Evolutionary conservation across 345 rosid genomes (phyloP), one percentile per base, ranked within the genome.

Genomic region (Arabidopsis arenosa): DNA sequence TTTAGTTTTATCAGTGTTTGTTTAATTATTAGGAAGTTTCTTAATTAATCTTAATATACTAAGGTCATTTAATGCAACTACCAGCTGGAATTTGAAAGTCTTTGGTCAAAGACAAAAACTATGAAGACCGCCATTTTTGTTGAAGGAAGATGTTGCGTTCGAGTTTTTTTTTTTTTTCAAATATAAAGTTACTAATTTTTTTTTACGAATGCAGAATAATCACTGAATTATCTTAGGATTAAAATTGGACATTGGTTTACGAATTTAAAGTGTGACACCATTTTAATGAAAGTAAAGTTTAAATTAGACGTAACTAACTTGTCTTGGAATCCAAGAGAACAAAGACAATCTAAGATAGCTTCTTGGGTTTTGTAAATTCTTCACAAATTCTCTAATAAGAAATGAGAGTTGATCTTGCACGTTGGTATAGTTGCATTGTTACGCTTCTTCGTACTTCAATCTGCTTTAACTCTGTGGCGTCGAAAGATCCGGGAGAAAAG

Each of bases 381-480:
- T 48, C 53, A 48, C 12, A 48, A 39, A 39, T 28, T 28, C 32
- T 1, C 4, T 28, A 28, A 28, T 28, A 37, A 37, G 57, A 65
- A 53, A 0, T 13, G 17, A 56, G 26, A 58, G 61, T 59, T 39
- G 33, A 67, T 4, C 9, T 39, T 74, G 30, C 32, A 35, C 8
- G 18, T 36, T 59, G 30, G 59, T 14, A 13, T 15, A 49, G 62
- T 60, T 51, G 15, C 58, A 12, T 39, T 14, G 39, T 40, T 17
- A 33, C 65, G 12, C 72, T 58, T 18, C 72, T 58, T 18, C 66
- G 30, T 40, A 68, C 54, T 53, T 30, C 39, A 75, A 32, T 75
- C 74, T 75, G 79, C 63, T 68, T 75, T 75, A 35, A 68, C 69
- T 68, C 79, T 75, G 4, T 51, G 37, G 3, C 63, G 68, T 68